phyloP scores from a whole-genome alignment of 495 filamentous ascomycete genomes.

The Neurospora sp. region DNA sequence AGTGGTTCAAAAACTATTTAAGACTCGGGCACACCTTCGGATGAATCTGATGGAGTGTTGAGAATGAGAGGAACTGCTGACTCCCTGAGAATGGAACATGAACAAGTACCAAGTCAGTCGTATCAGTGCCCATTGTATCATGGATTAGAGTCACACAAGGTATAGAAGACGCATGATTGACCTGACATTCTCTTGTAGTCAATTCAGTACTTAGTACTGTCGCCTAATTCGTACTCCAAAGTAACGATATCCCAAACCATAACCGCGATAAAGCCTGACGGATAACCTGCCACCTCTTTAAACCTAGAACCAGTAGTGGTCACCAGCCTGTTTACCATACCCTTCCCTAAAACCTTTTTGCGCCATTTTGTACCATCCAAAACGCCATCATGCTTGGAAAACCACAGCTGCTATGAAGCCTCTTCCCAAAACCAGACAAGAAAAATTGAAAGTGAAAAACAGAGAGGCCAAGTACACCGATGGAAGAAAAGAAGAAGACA shows the following conservation, averaged over 20 bases:
- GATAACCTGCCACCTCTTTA: not conserved
- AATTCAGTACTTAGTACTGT: not conserved
- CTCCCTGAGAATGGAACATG: not conserved
- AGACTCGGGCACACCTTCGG: not conserved
- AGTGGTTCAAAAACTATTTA: not conserved
- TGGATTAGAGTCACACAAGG: not conserved
- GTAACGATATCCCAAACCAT: not conserved
- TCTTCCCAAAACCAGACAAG: not conserved
- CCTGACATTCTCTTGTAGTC: not conserved
- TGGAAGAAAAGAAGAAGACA: not conserved
- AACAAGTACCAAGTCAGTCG: not conserved
- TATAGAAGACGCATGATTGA: not conserved
- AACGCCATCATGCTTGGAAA: not conserved
- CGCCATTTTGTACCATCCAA: not conserved
- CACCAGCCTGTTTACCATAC: not conserved
- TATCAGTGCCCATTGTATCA: not conserved
- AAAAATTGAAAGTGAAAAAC: not conserved
- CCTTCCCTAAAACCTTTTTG: not conserved
- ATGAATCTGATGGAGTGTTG: not conserved
- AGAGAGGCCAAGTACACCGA: not conserved
- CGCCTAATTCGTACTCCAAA: not conserved
- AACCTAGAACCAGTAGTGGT: not conserved
- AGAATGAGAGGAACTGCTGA: not conserved
- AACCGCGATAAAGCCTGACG: not conserved
- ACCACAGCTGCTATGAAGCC: not conserved